Evolutionary conservation across 2,329 filamentous ascomycete genomes (phyloP).

Genomic region (Beauveria bassiana): DNA sequence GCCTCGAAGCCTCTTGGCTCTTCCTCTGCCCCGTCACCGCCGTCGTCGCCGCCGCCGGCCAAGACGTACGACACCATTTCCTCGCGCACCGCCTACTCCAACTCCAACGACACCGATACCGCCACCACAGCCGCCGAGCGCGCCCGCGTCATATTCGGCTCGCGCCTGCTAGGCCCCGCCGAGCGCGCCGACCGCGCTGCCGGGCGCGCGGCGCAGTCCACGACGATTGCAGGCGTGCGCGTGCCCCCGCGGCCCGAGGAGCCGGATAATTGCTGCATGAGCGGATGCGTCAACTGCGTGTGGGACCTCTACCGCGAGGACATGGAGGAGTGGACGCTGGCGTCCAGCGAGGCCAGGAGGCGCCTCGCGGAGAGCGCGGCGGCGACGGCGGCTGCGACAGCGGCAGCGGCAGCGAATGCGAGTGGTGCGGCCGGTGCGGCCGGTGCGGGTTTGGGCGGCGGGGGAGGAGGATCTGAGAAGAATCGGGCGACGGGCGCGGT

Average conservation of each 20-base stretch:
- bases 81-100: conserved; percentile 6
- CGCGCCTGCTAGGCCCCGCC: conserved; percentile 64
- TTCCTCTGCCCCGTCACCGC: not conserved
- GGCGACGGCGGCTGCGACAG: conserved; percentile 16
- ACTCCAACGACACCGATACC: conserved; percentile 16
- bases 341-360: conserved; percentile 54
- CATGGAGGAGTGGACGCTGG: conserved; percentile 75
- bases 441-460: conserved; percentile 21
- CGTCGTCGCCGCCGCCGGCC: not conserved
- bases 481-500: conserved; percentile 11
- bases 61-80: conserved; percentile 4
- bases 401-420: conserved; percentile 12
- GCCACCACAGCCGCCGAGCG: conserved; percentile 42
- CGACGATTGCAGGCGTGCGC: conserved; percentile 65
- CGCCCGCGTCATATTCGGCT: conserved; percentile 71
- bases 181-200: conserved; percentile 56
- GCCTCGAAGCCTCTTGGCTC: not conserved
- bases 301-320: conserved; percentile 92
- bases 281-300: conserved; percentile 93
- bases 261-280: conserved; percentile 99
- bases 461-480: conserved; percentile 61
- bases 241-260: conserved; percentile 81
- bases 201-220: conserved; percentile 50
- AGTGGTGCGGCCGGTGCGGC: too few relatives aligned
- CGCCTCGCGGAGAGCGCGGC: conserved; percentile 32